phyloP scores from a whole-genome alignment of 192 early-diverging fungal genomes.

The Coemansia sp. region DNA sequence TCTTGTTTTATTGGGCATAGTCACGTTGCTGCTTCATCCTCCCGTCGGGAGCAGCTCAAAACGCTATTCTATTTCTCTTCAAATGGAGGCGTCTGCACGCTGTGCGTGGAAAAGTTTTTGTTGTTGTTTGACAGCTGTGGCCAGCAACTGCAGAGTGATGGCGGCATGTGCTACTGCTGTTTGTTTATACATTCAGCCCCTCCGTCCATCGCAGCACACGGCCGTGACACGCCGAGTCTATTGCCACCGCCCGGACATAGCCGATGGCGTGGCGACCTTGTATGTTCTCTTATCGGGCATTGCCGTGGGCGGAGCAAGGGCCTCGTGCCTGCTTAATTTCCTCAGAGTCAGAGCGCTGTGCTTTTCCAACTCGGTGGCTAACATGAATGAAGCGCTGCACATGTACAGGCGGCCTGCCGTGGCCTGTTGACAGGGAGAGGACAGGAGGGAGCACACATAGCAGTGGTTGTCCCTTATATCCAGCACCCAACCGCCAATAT shows the following conservation, averaged over 20 bases:
- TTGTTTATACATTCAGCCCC: slow-evolving; percentile 10
- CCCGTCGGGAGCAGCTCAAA: background rate
- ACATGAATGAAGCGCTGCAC: slow-evolving; percentile 7
- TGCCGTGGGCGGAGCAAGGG: background rate
- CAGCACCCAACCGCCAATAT: too few species aligned
- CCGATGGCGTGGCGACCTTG: background rate
- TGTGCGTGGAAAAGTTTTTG: slow-evolving; percentile 9
- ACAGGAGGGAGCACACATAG: too few species aligned
- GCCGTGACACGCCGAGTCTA: background rate
- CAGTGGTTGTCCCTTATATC: too few species aligned
- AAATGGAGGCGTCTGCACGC: slow-evolving; percentile 3
- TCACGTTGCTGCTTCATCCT: slow-evolving; percentile 14
- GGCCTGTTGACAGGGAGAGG: too few species aligned
- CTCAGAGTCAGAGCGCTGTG: background rate
- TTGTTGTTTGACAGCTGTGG: too few species aligned
- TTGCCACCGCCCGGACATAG: background rate
- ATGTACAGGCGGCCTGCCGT: slow-evolving; percentile 7
- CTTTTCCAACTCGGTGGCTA: slow-evolving; percentile 6
- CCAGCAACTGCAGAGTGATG: slow-evolving; percentile 11
- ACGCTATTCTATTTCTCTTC: slow-evolving; percentile 2
- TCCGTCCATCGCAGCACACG: background rate
- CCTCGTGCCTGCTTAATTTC: background rate
- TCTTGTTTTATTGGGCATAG: slow-evolving; percentile 13
- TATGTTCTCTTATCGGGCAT: background rate
- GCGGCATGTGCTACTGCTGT: slow-evolving; percentile 1